Evolutionary conservation across 805 yeast genomes (phyloP).

Genomic region (Candida adriatica): DNA sequence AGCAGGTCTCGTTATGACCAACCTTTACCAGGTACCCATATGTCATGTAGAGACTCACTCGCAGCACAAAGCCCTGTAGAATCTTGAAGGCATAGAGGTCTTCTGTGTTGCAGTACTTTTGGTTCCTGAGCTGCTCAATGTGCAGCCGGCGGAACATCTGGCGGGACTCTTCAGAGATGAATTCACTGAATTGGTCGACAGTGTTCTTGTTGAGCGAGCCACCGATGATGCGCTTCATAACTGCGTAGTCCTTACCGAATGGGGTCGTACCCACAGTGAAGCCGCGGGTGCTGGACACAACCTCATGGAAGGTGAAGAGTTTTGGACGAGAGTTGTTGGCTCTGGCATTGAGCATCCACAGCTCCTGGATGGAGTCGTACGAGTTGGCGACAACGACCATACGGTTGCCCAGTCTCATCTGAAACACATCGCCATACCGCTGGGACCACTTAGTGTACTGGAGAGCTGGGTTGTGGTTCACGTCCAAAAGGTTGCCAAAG

Average conservation of each 20-base stretch:
- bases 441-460: slow-evolving; percentile 39
- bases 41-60: slow-evolving; percentile 42
- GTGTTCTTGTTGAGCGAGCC: slow-evolving; percentile 33
- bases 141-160: slow-evolving; percentile 17
- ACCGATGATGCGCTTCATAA: slow-evolving; percentile 42
- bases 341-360: slow-evolving; percentile 46
- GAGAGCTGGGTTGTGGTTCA: slow-evolving; percentile 42
- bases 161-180: slow-evolving; percentile 36
- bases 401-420: slow-evolving; percentile 52
- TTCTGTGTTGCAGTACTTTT: slow-evolving; percentile 7
- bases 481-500: slow-evolving; percentile 42
- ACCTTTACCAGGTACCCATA: slow-evolving; percentile 46
- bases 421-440: slow-evolving; percentile 45
- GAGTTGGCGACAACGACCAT: slow-evolving; percentile 63
- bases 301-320: slow-evolving; percentile 58
- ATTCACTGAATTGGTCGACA: slow-evolving; percentile 25
- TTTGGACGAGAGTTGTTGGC: slow-evolving; percentile 64
- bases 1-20: slow-evolving; percentile 26
- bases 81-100: slow-evolving; percentile 36
- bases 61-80: slow-evolving; percentile 44
- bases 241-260: slow-evolving; percentile 38
- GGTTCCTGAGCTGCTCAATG: slow-evolving; percentile 7
- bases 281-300: slow-evolving; percentile 48
- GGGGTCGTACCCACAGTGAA: slow-evolving; percentile 66
- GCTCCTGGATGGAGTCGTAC: slow-evolving; percentile 40